Conservation (phyloP, 768 basidiomycete species). For the Psilocybe subaeruginosa region DNA sequence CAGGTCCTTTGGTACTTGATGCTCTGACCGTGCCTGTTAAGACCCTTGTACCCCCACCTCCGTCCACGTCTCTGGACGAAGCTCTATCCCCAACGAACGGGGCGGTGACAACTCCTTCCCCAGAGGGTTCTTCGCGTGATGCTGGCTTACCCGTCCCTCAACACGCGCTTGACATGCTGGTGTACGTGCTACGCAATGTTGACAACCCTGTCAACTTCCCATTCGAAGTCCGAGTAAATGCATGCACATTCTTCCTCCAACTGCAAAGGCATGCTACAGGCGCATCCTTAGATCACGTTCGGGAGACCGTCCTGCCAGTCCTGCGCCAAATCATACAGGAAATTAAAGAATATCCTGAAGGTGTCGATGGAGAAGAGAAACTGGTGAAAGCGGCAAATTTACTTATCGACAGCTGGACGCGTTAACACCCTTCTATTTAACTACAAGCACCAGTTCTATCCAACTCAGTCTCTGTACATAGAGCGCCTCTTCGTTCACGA, state of each 20-base stretch:
- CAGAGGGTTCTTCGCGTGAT: constrained; percentile 43
- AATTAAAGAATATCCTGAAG: constrained; percentile 41
- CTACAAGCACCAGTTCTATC: neutral
- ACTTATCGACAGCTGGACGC: constrained; percentile 44
- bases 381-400: constrained; percentile 41
- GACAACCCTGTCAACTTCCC: constrained; percentile 62
- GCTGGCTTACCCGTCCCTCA: constrained; percentile 46
- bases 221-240: constrained; percentile 77
- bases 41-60: constrained; percentile 11
- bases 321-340: constrained; percentile 60
- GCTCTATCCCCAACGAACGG: constrained; percentile 42
- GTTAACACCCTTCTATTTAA: constrained; percentile 5
- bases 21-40: constrained; percentile 53
- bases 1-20: constrained; percentile 66
- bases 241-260: constrained; percentile 72
- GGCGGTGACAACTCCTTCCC: constrained; percentile 51
- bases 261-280: constrained; percentile 55
- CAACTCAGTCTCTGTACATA: neutral
- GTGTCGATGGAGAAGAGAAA: constrained; percentile 42
- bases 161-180: constrained; percentile 70
- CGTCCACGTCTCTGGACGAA: constrained; percentile 32
- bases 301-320: constrained; percentile 51
- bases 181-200: constrained; percentile 60
- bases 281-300: constrained; percentile 50
- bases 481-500: neutral